Conservation (phyloP, 495 filamentous ascomycete species). For the Apodospora peruviana region DNA sequence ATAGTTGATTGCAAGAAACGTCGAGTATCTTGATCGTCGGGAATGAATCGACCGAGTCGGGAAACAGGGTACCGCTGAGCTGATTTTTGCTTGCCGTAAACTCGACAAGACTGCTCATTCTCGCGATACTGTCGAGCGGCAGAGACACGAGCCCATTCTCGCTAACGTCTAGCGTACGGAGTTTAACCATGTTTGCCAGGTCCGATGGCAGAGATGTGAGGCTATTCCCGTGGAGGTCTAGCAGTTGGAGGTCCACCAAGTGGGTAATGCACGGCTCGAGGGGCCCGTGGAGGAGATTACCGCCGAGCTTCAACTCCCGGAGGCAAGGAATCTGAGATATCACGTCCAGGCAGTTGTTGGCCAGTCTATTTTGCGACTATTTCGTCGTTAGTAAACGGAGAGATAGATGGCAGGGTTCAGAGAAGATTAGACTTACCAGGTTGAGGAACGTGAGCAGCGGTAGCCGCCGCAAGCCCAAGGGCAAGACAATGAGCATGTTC, state of each 20-base stretch:
- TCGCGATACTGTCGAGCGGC: conserved; percentile 61
- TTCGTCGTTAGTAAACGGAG: conserved; percentile 4
- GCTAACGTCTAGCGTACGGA: conserved; percentile 71
- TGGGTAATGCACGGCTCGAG: conserved; percentile 52
- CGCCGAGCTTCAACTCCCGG: conserved; percentile 73
- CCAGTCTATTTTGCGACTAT: conserved; percentile 74
- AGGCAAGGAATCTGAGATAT: conserved; percentile 65
- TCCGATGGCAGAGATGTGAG: conserved; percentile 68
- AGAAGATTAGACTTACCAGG: conserved; percentile 50
- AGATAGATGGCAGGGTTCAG: not conserved
- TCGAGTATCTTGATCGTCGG: conserved; percentile 66
- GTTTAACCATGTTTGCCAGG: conserved; percentile 55
- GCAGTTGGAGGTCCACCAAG: conserved; percentile 63
- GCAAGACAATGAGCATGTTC: conserved; percentile 67
- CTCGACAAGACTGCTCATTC: conserved; percentile 67
- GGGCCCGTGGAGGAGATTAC: conserved; percentile 66
- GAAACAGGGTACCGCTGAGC: conserved; percentile 66
- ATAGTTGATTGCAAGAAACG: conserved; percentile 67
- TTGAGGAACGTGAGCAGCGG: conserved; percentile 73
- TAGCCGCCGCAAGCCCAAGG: conserved; percentile 69
- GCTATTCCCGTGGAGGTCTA: conserved; percentile 78
- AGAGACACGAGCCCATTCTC: conserved; percentile 67
- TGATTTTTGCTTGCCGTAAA: conserved; percentile 75
- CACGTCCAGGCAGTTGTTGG: conserved; percentile 61
- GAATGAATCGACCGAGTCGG: conserved; percentile 49